Conservation (phyloP, 768 basidiomycete genomes). For the Cyclocybe aegerita region DNA sequence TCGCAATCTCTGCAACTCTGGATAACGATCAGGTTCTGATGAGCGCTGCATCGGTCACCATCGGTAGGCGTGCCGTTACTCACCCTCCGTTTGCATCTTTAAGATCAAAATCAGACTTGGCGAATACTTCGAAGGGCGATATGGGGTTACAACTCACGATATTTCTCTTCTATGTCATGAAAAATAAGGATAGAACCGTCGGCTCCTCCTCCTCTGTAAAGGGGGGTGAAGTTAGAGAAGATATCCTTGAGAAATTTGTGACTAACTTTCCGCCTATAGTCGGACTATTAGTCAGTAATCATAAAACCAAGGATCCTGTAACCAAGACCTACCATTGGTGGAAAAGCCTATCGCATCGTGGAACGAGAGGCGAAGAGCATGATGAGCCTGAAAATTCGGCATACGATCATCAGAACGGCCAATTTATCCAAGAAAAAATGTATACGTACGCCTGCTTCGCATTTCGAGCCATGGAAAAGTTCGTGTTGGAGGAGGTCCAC, state of each 20-base stretch:
- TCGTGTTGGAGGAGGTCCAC: conserved; percentile 27
- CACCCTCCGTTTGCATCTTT: conserved; percentile 19
- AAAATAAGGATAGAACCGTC: conserved; percentile 29
- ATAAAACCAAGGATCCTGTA: too few relatives aligned
- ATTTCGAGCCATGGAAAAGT: conserved; percentile 30
- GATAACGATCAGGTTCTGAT: background rate
- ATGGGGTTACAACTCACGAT: conserved; percentile 14
- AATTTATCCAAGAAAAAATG: background rate
- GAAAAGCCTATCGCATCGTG: conserved; percentile 18
- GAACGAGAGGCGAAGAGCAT: conserved; percentile 17
- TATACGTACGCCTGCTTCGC: conserved; percentile 29
- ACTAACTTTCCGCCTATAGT: conserved; percentile 6
- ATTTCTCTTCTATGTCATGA: conserved; percentile 19
- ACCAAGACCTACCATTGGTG: conserved; percentile 13
- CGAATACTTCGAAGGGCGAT: background rate
- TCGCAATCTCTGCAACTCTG: conserved; percentile 17
- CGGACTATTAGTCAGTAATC: too few relatives aligned
- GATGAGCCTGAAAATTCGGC: conserved; percentile 6
- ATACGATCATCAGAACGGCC: too few relatives aligned
- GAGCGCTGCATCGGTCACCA: background rate
- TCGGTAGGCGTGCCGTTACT: background rate
- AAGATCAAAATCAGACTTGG: background rate
- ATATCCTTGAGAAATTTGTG: background rate
- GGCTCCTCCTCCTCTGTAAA: conserved; percentile 24
- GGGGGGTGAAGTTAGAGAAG: background rate